phyloP scores from a whole-genome alignment of 2,329 filamentous ascomycete genomes.

The Ophiostoma perfectum region DNA sequence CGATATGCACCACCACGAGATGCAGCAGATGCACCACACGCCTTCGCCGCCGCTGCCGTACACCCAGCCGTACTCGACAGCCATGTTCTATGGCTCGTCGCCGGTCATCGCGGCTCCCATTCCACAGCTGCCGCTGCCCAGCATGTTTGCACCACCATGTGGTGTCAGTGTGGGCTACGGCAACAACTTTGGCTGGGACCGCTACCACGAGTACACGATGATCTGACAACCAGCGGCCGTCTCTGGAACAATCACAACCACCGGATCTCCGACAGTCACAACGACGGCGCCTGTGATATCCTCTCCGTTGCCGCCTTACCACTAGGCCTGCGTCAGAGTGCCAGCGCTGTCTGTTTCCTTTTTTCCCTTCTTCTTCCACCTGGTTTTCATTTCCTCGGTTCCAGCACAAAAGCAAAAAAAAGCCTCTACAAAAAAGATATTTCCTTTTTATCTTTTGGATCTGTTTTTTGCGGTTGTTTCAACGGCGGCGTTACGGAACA shows the following conservation, averaged over 20 bases:
- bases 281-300: constrained; percentile 24
- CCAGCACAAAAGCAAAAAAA: constrained; percentile 7
- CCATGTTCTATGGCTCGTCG: constrained; percentile 69
- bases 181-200: constrained; percentile 77
- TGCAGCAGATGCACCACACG: constrained; percentile 52
- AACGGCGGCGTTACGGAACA: constrained; percentile 25
- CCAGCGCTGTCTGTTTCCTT: background rate
- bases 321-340: background rate
- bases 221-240: constrained; percentile 67
- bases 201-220: constrained; percentile 75
- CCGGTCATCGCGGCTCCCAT: constrained; percentile 70
- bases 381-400: background rate
- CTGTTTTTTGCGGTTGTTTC: constrained; percentile 22
- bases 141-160: constrained; percentile 80
- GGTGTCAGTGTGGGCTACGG: constrained; percentile 71
- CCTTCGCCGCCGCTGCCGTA: constrained; percentile 73
- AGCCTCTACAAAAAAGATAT: constrained; percentile 11
- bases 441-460: background rate
- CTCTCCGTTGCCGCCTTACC: constrained; percentile 7
- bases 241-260: constrained; percentile 37
- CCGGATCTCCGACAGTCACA: constrained; percentile 41
- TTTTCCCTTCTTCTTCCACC: background rate
- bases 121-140: constrained; percentile 73
- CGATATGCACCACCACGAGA: background rate
- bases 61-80: constrained; percentile 70